These are phyloP conservation scores for Lactarius vividus DNA, from an alignment of 768 basidiomycete genomes.

Conservation along the genomic window DNA sequence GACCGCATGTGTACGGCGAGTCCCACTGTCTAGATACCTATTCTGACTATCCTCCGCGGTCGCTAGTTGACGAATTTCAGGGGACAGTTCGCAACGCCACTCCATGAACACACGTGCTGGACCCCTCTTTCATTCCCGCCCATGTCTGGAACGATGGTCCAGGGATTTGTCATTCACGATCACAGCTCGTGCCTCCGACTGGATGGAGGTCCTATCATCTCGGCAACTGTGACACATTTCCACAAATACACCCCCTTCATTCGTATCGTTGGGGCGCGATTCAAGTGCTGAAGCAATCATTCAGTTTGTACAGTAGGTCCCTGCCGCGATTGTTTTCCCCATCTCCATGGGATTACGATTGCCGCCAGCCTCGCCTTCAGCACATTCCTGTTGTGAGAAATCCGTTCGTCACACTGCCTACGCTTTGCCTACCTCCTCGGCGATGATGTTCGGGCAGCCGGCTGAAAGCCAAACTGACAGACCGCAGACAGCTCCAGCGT, in stretches of 20 bases:
- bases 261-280: not conserved
- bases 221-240: slow-evolving; percentile 11
- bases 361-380: slow-evolving; percentile 1
- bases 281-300: not conserved
- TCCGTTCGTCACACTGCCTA: slow-evolving; percentile 3
- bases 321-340: slow-evolving; percentile 5
- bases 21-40: slow-evolving; percentile 1
- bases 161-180: slow-evolving; percentile 9
- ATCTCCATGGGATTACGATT: slow-evolving; percentile 9
- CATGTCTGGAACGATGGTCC: slow-evolving; percentile 11
- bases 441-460: not conserved
- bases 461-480: slow-evolving; percentile 3
- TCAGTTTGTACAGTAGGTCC: not conserved
- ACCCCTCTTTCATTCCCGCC: slow-evolving; percentile 23
- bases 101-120: slow-evolving; percentile 11
- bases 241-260: slow-evolving; percentile 3
- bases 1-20: slow-evolving; percentile 8
- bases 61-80: not conserved
- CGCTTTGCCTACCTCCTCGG: not conserved
- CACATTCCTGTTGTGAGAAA: slow-evolving; percentile 6
- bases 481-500: not conserved
- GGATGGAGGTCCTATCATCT: slow-evolving; percentile 13
- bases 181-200: slow-evolving; percentile 6
- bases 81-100: slow-evolving; percentile 4
- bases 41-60: not conserved